Evolutionary conservation across 2,329 filamentous ascomycete genomes (phyloP).

Genomic region (Diaporthe amygdali): DNA sequence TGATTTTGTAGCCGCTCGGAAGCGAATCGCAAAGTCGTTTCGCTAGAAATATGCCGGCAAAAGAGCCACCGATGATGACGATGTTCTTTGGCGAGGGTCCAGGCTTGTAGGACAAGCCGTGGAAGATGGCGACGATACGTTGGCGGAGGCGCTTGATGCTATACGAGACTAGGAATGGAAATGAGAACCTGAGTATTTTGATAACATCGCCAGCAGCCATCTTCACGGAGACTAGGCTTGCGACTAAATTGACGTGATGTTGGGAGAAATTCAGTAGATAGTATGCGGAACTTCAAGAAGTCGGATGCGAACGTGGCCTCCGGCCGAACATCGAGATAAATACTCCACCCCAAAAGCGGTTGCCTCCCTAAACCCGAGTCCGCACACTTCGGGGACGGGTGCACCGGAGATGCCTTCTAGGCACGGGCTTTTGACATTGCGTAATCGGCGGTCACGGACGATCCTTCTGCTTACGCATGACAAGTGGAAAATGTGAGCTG

Average conservation of each 20-base stretch:
- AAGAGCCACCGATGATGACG: constrained; percentile 62
- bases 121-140: neutral
- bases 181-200: neutral
- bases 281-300: too few species aligned
- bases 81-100: constrained; percentile 45
- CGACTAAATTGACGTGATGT: neutral
- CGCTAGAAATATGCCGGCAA: constrained; percentile 55
- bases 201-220: constrained; percentile 4
- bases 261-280: too few species aligned
- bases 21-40: constrained; percentile 54
- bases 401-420: neutral
- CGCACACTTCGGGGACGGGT: neutral
- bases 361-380: neutral
- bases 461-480: neutral
- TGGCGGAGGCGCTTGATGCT: neutral
- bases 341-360: neutral
- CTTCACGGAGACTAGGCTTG: neutral
- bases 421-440: neutral
- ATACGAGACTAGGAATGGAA: neutral
- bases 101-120: neutral
- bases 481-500: neutral
- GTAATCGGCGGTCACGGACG: neutral
- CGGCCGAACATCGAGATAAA: neutral
- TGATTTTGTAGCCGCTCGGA: constrained; percentile 53
- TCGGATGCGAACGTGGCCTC: neutral